These are phyloP conservation scores for Cystofilobasidium ferigula DNA, from an alignment of 768 basidiomycete genomes.

Conservation along the genomic window DNA sequence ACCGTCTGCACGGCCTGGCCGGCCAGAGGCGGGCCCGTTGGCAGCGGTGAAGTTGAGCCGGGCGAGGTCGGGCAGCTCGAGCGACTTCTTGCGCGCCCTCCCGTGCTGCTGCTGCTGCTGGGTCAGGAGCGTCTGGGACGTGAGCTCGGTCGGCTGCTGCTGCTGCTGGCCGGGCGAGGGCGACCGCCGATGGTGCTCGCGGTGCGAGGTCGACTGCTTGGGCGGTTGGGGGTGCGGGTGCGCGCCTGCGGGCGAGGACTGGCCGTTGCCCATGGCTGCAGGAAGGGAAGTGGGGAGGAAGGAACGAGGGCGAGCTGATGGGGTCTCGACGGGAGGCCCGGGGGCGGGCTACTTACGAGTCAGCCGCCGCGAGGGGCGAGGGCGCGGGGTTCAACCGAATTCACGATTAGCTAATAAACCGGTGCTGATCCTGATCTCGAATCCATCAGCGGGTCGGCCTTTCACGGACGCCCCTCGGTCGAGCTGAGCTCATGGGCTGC, in stretches of 20 bases:
- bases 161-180: neutral
- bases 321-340: no score
- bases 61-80: constrained; percentile 65
- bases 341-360: no score
- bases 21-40: constrained; percentile 31
- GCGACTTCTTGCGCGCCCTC: constrained; percentile 43
- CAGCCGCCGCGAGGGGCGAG: no score
- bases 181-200: neutral
- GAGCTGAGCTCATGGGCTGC: no score
- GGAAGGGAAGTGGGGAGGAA: no score
- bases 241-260: constrained; percentile 9
- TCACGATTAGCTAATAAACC: no score
- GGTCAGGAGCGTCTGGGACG: neutral
- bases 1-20: constrained; percentile 30
- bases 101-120: neutral
- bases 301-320: no score
- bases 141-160: neutral
- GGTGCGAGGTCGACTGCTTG: neutral
- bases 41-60: constrained; percentile 34
- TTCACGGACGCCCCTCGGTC: no score
- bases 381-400: no score
- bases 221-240: constrained; percentile 7
- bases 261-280: constrained; percentile 27
- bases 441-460: no score
- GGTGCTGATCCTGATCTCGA: no score